Percentiles rank a stretch among this genome's conserved stretches.
Evolutionary conservation across 495 filamentous ascomycete genomes (phyloP).

Genomic region (Aspergillus avenaceus): DNA sequence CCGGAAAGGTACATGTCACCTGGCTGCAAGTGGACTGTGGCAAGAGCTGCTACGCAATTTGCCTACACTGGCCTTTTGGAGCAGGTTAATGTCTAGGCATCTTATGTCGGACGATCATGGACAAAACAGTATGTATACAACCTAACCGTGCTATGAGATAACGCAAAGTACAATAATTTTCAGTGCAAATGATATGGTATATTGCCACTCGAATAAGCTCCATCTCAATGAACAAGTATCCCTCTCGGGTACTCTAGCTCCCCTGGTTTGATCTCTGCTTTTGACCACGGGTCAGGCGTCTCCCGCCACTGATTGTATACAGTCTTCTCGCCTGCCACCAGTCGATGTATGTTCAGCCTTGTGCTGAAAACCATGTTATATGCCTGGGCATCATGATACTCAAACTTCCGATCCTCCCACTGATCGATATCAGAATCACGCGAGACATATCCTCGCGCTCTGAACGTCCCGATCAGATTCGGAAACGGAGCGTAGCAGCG

Average conservation of each 20-base stretch:
- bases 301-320: constrained; percentile 23
- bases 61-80: not conserved
- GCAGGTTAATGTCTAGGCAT: too few species aligned
- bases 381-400: constrained; percentile 16
- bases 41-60: not conserved
- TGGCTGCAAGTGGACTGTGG: too few species aligned
- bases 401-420: not conserved
- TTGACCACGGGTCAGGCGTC: constrained; percentile 18
- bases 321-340: constrained; percentile 19
- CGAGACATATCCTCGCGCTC: constrained; percentile 13
- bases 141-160: not conserved
- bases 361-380: constrained; percentile 28
- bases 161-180: too few species aligned
- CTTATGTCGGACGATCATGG: too few species aligned
- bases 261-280: constrained; percentile 12
- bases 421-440: constrained; percentile 24
- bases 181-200: too few species aligned
- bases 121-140: too few species aligned
- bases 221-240: constrained; percentile 14
- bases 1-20: not conserved
- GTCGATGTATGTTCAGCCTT: constrained; percentile 21
- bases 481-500: constrained; percentile 28
- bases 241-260: constrained; percentile 24
- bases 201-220: not conserved
- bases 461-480: constrained; percentile 23